A percentile compares a stretch with the other conserved stretches of the same genome.
phyloP scores from a whole-genome alignment of 1,139 yeast genomes.

The Nakaseomyces glabratus region DNA sequence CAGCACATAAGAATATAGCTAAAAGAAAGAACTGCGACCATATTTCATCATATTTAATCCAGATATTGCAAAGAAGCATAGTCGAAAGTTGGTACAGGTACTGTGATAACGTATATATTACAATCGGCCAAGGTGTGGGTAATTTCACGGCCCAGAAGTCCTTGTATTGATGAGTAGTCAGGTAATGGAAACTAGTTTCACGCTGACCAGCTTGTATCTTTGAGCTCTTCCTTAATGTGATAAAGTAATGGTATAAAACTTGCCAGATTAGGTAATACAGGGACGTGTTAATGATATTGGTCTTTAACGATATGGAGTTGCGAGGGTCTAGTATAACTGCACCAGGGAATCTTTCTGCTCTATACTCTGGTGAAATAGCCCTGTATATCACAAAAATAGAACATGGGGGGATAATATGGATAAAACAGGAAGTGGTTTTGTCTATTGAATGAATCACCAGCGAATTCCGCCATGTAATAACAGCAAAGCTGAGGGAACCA shows the following conservation, averaged over 20 bases:
- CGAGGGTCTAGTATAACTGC: slow-evolving; percentile 42
- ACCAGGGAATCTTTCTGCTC: slow-evolving; percentile 63
- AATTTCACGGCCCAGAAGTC: slow-evolving; percentile 71
- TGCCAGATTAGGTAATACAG: slow-evolving; percentile 92
- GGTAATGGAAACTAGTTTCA: slow-evolving; percentile 79
- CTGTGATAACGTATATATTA: slow-evolving; percentile 80
- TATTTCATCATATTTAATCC: slow-evolving; percentile 56
- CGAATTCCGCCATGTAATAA: slow-evolving; percentile 92
- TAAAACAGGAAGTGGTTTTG: slow-evolving; percentile 85
- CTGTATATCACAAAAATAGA: slow-evolving; percentile 84
- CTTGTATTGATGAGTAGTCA: slow-evolving; percentile 61
- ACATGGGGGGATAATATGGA: slow-evolving; percentile 85
- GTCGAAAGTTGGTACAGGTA: slow-evolving; percentile 81
- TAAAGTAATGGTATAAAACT: slow-evolving; percentile 78
- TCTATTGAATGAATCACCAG: slow-evolving; percentile 86
- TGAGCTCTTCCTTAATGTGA: slow-evolving; percentile 68
- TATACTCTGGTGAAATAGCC: slow-evolving; percentile 53
- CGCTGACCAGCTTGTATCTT: slow-evolving; percentile 72
- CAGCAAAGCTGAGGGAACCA: slow-evolving; percentile 90
- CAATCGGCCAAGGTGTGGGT: slow-evolving; percentile 76
- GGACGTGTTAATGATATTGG: slow-evolving; percentile 72
- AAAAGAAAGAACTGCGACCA: slow-evolving; percentile 63
- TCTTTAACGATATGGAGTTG: slow-evolving; percentile 52
- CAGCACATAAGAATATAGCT: slow-evolving; percentile 65
- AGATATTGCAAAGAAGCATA: slow-evolving; percentile 81